These are phyloP conservation scores for Aspergillus sp. DNA, from an alignment of 2,329 filamentous ascomycete species.

Conservation along the genomic window DNA sequence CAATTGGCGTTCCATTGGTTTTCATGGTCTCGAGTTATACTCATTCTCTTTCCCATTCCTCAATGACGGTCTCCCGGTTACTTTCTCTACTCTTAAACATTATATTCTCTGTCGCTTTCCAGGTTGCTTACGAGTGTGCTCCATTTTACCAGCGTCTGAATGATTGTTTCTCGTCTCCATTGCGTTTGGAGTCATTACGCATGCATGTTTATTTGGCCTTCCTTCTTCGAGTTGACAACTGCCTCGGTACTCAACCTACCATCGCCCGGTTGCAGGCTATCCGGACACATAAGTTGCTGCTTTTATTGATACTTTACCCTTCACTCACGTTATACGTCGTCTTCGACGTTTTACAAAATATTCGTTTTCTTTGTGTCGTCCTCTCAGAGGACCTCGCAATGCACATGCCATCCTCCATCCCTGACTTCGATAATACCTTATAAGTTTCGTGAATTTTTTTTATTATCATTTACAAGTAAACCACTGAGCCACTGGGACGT, in stretches of 20 bases:
- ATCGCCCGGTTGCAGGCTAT: conserved; percentile 1
- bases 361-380: too few relatives aligned
- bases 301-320: conserved; percentile 1
- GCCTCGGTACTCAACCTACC: neutral
- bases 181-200: neutral
- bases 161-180: neutral
- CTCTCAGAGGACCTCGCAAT: too few relatives aligned
- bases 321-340: neutral
- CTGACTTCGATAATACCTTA: too few relatives aligned
- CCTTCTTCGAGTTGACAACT: neutral
- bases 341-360: too few relatives aligned
- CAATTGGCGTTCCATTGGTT: conserved; percentile 20
- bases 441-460: too few relatives aligned
- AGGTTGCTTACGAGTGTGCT: neutral
- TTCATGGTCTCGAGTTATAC: conserved; percentile 8
- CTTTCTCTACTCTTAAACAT: neutral
- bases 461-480: too few relatives aligned
- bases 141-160: neutral
- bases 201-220: neutral
- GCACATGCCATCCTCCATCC: too few relatives aligned
- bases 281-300: neutral
- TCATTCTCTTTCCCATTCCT: conserved; percentile 1
- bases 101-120: neutral
- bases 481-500: too few relatives aligned
- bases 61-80: neutral